Evolutionary conservation across 768 basidiomycete genomes (phyloP), one percentile per base, ranked within the genome.

Genomic region (Termitomyces eurrhizus): DNA sequence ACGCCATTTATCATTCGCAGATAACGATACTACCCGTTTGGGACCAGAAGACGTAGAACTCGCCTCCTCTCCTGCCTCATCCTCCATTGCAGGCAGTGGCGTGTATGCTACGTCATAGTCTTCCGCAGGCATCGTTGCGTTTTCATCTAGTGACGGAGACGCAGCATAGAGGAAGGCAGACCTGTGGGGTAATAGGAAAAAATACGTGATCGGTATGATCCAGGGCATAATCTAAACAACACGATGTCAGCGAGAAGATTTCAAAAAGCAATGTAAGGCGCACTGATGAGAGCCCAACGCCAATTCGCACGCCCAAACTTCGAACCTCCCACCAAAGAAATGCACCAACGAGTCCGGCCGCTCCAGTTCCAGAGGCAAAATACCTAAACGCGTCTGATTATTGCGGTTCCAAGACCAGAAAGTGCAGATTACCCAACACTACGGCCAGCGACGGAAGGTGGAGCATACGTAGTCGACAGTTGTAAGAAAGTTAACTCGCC

Each of bases 401-500:
- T 3, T 5, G 1, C 3, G 5, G 21, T 41, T 18, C 16, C 13
- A 56, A 16, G 9, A 50, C 16, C 7, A 29, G 9, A 26, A 46
- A 36, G 12, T 0, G 5, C 26, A 24, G 65, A 41, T 21, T 68
- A 90, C 88, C 96, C 94, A 12, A 99, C 84, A 42, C 91, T 87
- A 33, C 85, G 87, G 1, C 91, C 90, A 7, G 85, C 87, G 44
- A 89, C 70, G n/a, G 86, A 83, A 1, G 80, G 77, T 1, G 87
- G 88, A 48, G 82, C 71, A 67, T 87, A 93, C 1, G 87, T 88
- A 2, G 90, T 93, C 0, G 93, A 95, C n/a, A 95, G 76, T 75
- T 98, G 96, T 2, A 98, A 77, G 71, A 93, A 98, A 0, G 95
- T 97, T 57, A 98, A 72, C 73, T 99, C 97, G 21, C 97, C 97